Conservation (phyloP, 2,329 filamentous ascomycete species). For the Fusarium clavum region DNA sequence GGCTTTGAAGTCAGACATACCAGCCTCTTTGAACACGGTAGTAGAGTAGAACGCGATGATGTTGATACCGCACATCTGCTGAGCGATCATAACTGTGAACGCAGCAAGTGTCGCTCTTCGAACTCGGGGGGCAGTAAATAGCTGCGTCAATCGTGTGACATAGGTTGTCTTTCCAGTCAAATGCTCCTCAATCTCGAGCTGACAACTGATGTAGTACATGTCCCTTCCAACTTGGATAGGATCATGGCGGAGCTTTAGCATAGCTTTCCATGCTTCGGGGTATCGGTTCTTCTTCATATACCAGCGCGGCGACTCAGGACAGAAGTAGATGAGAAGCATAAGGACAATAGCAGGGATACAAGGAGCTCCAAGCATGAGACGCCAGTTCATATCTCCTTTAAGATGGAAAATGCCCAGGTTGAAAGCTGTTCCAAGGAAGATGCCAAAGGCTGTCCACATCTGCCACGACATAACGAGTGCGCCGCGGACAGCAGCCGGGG, state of each 20-base stretch:
- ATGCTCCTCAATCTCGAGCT: not conserved
- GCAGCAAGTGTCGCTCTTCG: conserved; percentile 55
- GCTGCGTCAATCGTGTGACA: not conserved
- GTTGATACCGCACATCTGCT: conserved; percentile 44
- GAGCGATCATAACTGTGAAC: conserved; percentile 49
- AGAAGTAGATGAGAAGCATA: conserved; percentile 67
- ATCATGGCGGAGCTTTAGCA: not conserved
- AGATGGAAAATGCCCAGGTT: conserved; percentile 73
- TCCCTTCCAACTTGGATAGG: not conserved
- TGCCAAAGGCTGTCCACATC: conserved; percentile 67
- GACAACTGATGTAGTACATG: not conserved
- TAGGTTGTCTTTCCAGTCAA: not conserved
- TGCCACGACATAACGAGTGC: conserved; percentile 67
- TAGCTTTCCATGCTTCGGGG: not conserved
- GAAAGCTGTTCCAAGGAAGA: conserved; percentile 74
- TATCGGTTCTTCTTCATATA: conserved; percentile 67
- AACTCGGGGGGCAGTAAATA: conserved; percentile 54
- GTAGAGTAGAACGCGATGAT: conserved; percentile 63
- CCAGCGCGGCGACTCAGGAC: conserved; percentile 75
- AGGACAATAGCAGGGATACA: conserved; percentile 74
- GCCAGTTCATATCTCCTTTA: conserved; percentile 69
- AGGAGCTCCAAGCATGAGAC: conserved; percentile 72
- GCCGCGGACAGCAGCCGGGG: conserved; percentile 64
- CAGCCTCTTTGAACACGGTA: conserved; percentile 61
- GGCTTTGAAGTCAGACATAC: conserved; percentile 52